Evolutionary conservation across 108 stramenopile genomes (phyloP).

Genomic region (Conticribra weissflogii): DNA sequence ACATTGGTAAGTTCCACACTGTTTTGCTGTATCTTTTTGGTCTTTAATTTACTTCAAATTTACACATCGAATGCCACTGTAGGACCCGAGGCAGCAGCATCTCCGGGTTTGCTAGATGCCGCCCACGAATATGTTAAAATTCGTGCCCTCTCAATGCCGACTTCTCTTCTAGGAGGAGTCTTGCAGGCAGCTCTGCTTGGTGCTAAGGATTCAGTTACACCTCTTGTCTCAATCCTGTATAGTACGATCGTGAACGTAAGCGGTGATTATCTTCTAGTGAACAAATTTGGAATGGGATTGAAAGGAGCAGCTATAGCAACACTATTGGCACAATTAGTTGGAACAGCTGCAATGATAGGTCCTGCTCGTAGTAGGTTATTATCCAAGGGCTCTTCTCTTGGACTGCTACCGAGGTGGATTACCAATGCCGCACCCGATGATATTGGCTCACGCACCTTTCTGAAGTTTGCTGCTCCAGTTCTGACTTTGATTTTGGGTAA

Average conservation of each 20-base stretch:
- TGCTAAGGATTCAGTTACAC: constrained; percentile 86
- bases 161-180: constrained; percentile 76
- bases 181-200: constrained; percentile 82
- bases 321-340: constrained; percentile 69
- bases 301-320: constrained; percentile 87
- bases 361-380: constrained; percentile 64
- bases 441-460: constrained; percentile 62
- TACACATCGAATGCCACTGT: not conserved
- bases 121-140: constrained; percentile 85
- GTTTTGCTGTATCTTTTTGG: constrained; percentile 8
- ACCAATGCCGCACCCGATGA: constrained; percentile 28
- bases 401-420: constrained; percentile 26
- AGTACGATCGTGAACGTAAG: constrained; percentile 71
- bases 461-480: constrained; percentile 84
- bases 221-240: constrained; percentile 75
- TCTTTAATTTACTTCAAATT: not conserved
- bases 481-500: constrained; percentile 86
- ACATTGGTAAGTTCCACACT: constrained; percentile 65
- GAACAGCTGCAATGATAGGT: constrained; percentile 69
- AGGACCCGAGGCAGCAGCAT: constrained; percentile 64
- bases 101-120: constrained; percentile 72
- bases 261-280: constrained; percentile 81
- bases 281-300: constrained; percentile 65
- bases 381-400: constrained; percentile 33
- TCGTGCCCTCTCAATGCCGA: constrained; percentile 85